Conservation (phyloP, 2,329 filamentous ascomycete species). For the Tolypocladium guangdongense region DNA sequence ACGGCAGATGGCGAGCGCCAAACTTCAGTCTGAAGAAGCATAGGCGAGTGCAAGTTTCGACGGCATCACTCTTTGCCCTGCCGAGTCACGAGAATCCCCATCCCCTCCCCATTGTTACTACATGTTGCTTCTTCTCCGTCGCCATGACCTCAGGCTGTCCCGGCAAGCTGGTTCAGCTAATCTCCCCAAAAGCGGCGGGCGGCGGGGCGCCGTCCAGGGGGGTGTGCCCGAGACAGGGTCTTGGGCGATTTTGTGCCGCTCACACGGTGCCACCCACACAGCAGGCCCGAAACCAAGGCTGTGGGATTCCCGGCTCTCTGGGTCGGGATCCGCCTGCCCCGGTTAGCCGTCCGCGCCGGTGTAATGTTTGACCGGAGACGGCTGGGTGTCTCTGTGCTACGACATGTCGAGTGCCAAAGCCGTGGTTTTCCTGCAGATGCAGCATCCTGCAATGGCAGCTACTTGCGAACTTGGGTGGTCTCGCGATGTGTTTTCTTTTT, state of each 20-base stretch:
- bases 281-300: not conserved
- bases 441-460: not conserved
- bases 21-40: not conserved
- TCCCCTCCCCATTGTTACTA: not conserved
- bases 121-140: not conserved
- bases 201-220: conserved; percentile 1
- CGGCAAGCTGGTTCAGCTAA: conserved; percentile 9
- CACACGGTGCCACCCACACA: not conserved
- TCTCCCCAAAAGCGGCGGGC: conserved; percentile 1
- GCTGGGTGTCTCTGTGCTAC: not conserved
- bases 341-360: not conserved
- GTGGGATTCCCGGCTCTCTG: conserved; percentile 4
- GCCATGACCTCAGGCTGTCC: conserved; percentile 3
- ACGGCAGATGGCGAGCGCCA: not conserved
- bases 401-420: not conserved
- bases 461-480: not conserved
- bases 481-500: not conserved
- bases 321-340: conserved; percentile 1
- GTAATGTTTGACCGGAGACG: not conserved
- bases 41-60: not conserved
- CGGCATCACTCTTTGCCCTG: not conserved
- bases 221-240: not conserved
- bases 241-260: not conserved
- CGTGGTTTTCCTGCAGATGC: not conserved
- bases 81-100: too few relatives aligned